Base-by-base conservation (phyloP, 371 early-diverging fungal genomes). In the Rhizopus microsporus region DNA sequence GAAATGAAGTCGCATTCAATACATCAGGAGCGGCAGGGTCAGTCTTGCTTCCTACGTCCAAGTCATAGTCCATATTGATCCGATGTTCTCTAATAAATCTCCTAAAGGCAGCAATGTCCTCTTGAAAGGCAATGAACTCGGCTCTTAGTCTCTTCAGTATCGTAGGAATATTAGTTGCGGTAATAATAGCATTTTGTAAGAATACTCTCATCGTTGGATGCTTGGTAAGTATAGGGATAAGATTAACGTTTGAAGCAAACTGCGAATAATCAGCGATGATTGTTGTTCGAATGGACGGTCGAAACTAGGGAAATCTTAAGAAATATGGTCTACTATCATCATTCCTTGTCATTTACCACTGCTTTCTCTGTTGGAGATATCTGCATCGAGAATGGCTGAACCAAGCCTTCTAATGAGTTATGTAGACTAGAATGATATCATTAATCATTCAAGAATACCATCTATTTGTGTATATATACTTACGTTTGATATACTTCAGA, bases 251-350 rank as follows among this genome's bases (percentile, higher is more conserved):
- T n/a, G 86, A 84, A 49, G 84, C 83, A 67, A 89, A 81, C 54
- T 85, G 83, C 30, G 85, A 75, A 60, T 86, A 87, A 49, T 92
- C 92, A 0, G 90, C 92, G 51, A 92, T 80, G 46, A 92, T 88
- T 2, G 90, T 90, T 9, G 91, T 67, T 45, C 87, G 81, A 13
- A 93, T 69, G 30, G 78, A 33, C 4, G 79, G 76, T 50, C 65
- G 73, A 23, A 78, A 45, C 74, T 77, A 38, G 13, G 45, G 13
- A 38, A 7, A 32, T 3, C 38, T 42, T 4, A 47, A 34, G n/a
- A 12, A 30, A 9, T 35, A 34, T 31, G 33, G 12, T 10, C 15
- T 15, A 12, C 43, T 39, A 12, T 15, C 17, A 47, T 7, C 17
- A 49, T 31, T 5, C 17, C 15, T 15, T 4, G 51, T 9, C 34